Evolutionary conservation across 164 flowering plant genomes (phyloP), one percentile per base, ranked within the genome.

Genomic region (Akebia trifoliata): DNA sequence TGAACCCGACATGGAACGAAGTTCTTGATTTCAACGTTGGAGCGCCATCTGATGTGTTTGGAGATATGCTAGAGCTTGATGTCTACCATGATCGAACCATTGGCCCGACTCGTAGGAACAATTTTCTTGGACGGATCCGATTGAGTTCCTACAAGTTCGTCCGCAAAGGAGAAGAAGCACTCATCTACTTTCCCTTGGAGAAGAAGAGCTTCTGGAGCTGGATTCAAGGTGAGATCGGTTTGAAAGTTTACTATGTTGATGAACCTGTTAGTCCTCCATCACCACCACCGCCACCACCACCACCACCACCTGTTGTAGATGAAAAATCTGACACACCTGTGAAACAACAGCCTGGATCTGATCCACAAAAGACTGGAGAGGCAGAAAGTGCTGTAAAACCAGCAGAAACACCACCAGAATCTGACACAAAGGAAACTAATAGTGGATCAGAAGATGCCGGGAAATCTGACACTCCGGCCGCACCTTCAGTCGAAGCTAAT

Each of bases 1-100:
- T 90, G 24, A 83, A 77, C 59, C 99, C 99, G 2, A 24, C 38
- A 0, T 93, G 99, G 99, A 86, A 86, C 67, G 95, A 87, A 57
- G 61, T 62, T 8, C 69, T 93, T 2, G 81, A 81, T 47, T 93
- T 93, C 72, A 72, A 67, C 38, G 75, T 78, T 15, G 79, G 71
- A 0, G 69, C 58, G 17, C 72, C 78, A 0, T 70, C 83, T 4
- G 65, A 72, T 5, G 69, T 83, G 44, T 81, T 77, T 39, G 76
- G 66, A 0, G 86, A 90, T 50, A 63, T 72, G 53, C 77, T 93
- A 6, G 99, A 93, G 71, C 45, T 85, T 3, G 82, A 78, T 55
- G 77, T 93, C 11, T 72, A 47, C 65, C 94, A 85, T 45, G 95
- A 93, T 42, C 61, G 60, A 54, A 67, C 37, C 2, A 42, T 64